Percentiles rank a stretch among this genome's conserved stretches.
These are phyloP conservation scores for Gilbertella persicaria DNA, from an alignment of 371 early-diverging fungal genomes.

Conservation along the genomic window DNA sequence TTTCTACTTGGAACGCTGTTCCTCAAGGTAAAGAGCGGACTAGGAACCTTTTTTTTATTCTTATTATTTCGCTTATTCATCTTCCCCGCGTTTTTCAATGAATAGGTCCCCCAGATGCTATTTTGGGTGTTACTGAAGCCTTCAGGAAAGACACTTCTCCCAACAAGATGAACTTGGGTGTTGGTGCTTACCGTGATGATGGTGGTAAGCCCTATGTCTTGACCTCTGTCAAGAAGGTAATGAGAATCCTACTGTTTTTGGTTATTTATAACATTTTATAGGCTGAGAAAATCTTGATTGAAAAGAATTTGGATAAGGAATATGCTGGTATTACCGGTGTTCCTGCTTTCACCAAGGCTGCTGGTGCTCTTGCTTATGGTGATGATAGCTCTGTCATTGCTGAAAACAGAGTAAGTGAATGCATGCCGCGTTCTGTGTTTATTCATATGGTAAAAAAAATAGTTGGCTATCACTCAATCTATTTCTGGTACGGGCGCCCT, in stretches of 20 bases:
- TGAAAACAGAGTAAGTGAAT: conserved; percentile 66
- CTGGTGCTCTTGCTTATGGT: conserved; percentile 90
- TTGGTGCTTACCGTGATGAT: conserved; percentile 98
- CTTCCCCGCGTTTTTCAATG: neutral
- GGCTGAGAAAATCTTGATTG: conserved; percentile 81
- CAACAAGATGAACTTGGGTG: conserved; percentile 97
- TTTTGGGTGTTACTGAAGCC: conserved; percentile 95
- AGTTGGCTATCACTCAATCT: conserved; percentile 90
- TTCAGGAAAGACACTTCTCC: conserved; percentile 91
- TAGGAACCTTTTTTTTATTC: conserved; percentile 3
- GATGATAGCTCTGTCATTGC: conserved; percentile 69
- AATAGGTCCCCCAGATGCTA: conserved; percentile 93
- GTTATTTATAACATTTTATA: conserved; percentile 25
- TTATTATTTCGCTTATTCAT: neutral
- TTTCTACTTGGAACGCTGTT: conserved; percentile 77
- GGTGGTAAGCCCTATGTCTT: conserved; percentile 92
- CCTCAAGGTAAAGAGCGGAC: conserved; percentile 60
- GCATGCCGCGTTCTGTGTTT: conserved; percentile 2
- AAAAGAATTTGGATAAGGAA: conserved; percentile 86
- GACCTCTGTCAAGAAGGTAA: conserved; percentile 81
- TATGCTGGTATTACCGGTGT: conserved; percentile 96
- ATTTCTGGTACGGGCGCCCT: conserved; percentile 98
- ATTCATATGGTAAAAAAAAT: neutral
- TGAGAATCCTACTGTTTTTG: conserved; percentile 5
- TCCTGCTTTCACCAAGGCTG: conserved; percentile 79